Percentiles rank a stretch among this genome's conserved stretches.
Conservation (phyloP, 768 basidiomycete species). For the Crassisporium funariophilum region DNA sequence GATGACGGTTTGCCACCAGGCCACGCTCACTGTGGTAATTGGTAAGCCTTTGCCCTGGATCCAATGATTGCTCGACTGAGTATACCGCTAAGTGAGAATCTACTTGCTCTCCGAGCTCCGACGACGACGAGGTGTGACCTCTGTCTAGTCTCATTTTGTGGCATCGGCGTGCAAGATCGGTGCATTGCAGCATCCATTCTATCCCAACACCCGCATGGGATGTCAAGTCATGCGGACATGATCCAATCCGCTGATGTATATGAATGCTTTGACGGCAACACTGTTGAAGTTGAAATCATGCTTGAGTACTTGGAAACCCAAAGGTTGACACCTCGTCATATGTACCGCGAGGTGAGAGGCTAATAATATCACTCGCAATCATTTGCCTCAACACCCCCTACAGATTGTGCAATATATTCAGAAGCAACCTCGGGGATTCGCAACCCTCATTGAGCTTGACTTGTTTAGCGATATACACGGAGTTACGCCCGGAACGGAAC, state of each 20-base stretch:
- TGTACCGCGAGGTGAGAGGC: conserved; percentile 70
- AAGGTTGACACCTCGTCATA: conserved; percentile 63
- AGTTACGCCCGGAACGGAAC: conserved; percentile 56
- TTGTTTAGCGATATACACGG: conserved; percentile 71
- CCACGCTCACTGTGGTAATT: conserved; percentile 81
- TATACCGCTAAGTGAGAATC: conserved; percentile 56
- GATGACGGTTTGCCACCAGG: conserved; percentile 81
- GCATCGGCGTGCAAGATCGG: conserved; percentile 73
- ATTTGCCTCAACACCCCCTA: not conserved
- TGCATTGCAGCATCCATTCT: conserved; percentile 62
- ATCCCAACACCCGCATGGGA: conserved; percentile 67
- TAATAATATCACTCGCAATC: not conserved
- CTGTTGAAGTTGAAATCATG: conserved; percentile 81
- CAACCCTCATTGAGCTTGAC: conserved; percentile 66
- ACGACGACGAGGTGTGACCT: conserved; percentile 83
- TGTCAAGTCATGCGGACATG: conserved; percentile 71
- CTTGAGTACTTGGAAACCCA: conserved; percentile 74
- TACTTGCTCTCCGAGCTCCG: conserved; percentile 73
- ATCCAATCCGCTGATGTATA: conserved; percentile 78
- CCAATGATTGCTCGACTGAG: not conserved
- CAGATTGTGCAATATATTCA: conserved; percentile 67
- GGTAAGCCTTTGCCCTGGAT: conserved; percentile 46
- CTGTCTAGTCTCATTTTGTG: conserved; percentile 82
- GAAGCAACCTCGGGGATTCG: conserved; percentile 63
- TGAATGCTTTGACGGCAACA: conserved; percentile 78